Evolutionary conservation across 139 green algal genomes (phyloP).

Genomic region (Tetradesmus obliquus): DNA sequence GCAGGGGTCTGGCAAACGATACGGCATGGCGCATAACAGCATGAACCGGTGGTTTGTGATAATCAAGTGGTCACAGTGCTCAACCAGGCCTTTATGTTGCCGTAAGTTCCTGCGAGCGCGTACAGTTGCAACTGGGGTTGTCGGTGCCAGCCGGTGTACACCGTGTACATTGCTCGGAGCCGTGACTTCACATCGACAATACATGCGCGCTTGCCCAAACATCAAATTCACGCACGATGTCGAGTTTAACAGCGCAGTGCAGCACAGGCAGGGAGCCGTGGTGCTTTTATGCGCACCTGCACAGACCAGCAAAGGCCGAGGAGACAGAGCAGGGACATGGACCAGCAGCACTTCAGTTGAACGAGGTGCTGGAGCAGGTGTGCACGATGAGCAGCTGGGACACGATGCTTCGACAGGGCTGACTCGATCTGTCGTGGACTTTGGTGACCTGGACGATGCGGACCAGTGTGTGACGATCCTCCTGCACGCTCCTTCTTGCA

Average conservation of each 20-base stretch:
- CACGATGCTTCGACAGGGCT: background rate
- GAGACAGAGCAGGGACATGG: background rate
- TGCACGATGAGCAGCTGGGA: background rate
- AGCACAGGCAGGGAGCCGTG: background rate
- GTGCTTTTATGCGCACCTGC: background rate
- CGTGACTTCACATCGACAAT: background rate
- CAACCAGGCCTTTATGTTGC: background rate
- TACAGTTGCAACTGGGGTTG: background rate
- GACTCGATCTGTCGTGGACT: background rate
- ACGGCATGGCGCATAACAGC: background rate
- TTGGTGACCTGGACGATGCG: background rate
- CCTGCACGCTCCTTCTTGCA: too few species aligned
- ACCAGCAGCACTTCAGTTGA: background rate
- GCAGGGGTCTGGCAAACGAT: background rate
- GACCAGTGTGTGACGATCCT: too few species aligned
- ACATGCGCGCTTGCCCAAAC: too few species aligned
- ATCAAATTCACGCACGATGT: background rate
- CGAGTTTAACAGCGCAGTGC: background rate
- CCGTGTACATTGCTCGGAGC: background rate
- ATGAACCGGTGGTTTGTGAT: too few species aligned
- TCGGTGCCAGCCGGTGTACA: background rate
- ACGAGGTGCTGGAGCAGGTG: constrained; percentile 38
- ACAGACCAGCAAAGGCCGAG: background rate
- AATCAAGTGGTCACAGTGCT: too few species aligned
- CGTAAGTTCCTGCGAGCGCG: background rate